These are phyloP conservation scores for Beauveria varroae DNA, from an alignment of 2,329 filamentous ascomycete species.

Conservation along the genomic window DNA sequence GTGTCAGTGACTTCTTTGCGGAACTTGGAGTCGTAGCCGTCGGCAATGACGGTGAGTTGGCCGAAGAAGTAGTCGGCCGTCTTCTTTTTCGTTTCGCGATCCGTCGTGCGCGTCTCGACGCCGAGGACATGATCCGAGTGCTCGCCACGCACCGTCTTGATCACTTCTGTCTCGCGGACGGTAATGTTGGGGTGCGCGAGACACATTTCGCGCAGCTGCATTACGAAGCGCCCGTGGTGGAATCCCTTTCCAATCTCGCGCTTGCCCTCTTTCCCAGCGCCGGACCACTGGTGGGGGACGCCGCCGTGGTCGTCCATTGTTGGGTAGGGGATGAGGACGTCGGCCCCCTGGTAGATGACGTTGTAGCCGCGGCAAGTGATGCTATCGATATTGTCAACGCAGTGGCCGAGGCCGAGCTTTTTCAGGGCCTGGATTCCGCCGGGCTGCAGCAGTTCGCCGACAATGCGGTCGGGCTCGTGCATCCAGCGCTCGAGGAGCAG, in stretches of 20 bases:
- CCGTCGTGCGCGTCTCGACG: conserved; percentile 64
- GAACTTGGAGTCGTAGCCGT: conserved; percentile 91
- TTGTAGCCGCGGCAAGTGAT: conserved; percentile 79
- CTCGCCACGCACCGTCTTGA: conserved; percentile 63
- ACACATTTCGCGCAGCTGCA: conserved; percentile 69
- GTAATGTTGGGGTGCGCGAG: conserved; percentile 73
- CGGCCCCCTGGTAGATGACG: conserved; percentile 70
- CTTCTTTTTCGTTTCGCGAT: conserved; percentile 48
- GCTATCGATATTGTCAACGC: conserved; percentile 83
- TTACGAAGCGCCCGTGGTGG: conserved; percentile 92
- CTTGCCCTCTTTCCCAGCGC: conserved; percentile 27
- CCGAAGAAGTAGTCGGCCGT: conserved; percentile 75
- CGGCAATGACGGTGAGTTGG: conserved; percentile 77
- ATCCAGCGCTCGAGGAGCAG: conserved; percentile 82
- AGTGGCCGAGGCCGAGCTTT: conserved; percentile 72
- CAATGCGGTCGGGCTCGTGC: conserved; percentile 90
- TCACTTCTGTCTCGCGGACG: conserved; percentile 83
- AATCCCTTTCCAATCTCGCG: conserved; percentile 68
- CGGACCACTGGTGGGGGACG: conserved; percentile 29
- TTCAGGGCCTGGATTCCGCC: conserved; percentile 77
- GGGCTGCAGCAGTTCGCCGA: conserved; percentile 90
- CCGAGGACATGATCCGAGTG: conserved; percentile 69
- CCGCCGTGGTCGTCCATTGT: conserved; percentile 42
- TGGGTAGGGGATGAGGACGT: conserved; percentile 75
- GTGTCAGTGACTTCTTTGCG: conserved; percentile 67